Conservation (phyloP, 257 asterid species). For the Coffea canephora region DNA sequence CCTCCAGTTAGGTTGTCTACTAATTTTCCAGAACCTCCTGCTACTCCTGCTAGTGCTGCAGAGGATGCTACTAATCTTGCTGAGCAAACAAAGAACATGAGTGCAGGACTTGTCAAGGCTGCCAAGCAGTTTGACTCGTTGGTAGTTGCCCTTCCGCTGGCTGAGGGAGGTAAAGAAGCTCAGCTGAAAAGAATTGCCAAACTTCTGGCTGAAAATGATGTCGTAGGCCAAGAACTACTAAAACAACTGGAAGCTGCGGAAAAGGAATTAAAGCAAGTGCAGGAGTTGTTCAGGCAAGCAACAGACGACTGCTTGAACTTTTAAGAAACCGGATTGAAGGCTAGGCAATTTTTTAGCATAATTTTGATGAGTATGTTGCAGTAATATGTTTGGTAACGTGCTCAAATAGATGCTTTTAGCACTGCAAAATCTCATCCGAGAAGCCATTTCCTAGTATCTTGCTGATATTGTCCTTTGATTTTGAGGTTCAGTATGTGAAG, state of each 20-base stretch:
- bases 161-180: conserved; percentile 92
- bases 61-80: conserved; percentile 60
- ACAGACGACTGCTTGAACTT: conserved; percentile 81
- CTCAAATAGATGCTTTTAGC: no score
- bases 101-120: conserved; percentile 81
- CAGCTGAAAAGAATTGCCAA: conserved; percentile 76
- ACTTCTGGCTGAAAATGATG: conserved; percentile 93
- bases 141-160: conserved; percentile 85
- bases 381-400: not conserved
- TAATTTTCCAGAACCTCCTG: conserved; percentile 82
- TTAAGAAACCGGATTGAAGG: conserved; percentile 65
- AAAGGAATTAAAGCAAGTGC: conserved; percentile 55
- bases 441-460: not conserved
- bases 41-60: conserved; percentile 31
- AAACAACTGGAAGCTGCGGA: conserved; percentile 84
- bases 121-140: conserved; percentile 93
- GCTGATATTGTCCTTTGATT: not conserved
- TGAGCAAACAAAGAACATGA: conserved; percentile 75
- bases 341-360: not conserved
- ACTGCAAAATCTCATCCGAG: not conserved
- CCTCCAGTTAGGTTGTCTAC: conserved; percentile 87
- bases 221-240: conserved; percentile 83
- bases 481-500: not conserved
- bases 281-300: conserved; percentile 76
- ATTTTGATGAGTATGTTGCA: not conserved